Conservation (phyloP, 306 rosid species). For the Malus sieversii region DNA sequence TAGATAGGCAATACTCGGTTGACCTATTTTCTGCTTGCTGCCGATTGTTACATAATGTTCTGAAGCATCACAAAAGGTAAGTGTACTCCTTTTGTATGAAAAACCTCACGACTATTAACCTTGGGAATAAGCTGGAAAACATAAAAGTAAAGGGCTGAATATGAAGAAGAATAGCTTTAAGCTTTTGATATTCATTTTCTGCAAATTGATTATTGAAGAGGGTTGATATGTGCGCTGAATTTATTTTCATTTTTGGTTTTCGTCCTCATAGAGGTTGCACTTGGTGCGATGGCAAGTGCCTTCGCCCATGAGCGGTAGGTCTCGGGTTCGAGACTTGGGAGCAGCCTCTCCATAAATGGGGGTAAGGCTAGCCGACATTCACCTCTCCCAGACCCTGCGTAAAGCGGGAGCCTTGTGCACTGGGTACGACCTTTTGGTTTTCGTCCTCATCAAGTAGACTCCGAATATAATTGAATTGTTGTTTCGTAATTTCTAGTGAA, state of each 20-base stretch:
- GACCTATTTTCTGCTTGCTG: conserved; percentile 71
- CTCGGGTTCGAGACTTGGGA: no score
- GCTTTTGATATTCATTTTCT: not conserved
- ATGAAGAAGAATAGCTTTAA: not conserved
- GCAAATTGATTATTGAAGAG: not conserved
- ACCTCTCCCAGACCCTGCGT: no score
- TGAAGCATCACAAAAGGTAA: conserved; percentile 79
- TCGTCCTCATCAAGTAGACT: not conserved
- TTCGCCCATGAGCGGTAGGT: no score
- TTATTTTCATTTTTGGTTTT: not conserved
- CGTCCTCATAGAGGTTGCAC: no score
- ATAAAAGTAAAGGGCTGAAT: not conserved
- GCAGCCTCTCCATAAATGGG: no score
- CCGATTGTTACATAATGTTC: conserved; percentile 55
- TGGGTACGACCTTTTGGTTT: no score
- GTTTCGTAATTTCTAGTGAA: conserved; percentile 40
- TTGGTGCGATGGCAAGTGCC: no score
- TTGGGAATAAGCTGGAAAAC: not conserved
- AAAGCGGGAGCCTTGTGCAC: no score
- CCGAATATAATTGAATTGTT: conserved; percentile 2
- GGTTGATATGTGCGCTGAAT: not conserved
- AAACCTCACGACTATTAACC: not conserved
- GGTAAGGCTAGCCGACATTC: no score
- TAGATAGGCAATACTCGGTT: conserved; percentile 52
- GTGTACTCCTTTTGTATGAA: not conserved